phyloP scores from a whole-genome alignment of 108 stramenopile species.

The Pseudonitzschia delicatissima region DNA sequence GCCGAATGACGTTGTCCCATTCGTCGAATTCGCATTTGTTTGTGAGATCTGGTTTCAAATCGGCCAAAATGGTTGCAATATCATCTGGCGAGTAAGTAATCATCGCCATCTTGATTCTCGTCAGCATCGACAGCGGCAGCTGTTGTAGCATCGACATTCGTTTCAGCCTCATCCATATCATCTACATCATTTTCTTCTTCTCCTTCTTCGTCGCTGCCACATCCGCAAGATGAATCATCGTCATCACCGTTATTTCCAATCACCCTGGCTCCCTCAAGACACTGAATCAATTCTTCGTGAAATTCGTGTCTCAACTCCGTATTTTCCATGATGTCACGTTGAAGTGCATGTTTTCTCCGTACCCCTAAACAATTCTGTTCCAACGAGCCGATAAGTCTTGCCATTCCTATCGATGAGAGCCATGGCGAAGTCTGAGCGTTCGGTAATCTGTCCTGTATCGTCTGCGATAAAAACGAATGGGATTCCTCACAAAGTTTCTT shows the following conservation, averaged over 20 bases:
- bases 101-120: no score
- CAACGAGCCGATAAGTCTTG: slow-evolving; percentile 48
- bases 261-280: slow-evolving; percentile 48
- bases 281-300: slow-evolving; percentile 40
- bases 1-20: slow-evolving; percentile 53
- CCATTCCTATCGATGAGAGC: slow-evolving; percentile 39
- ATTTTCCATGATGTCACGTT: slow-evolving; percentile 39
- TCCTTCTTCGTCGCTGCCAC: slow-evolving; percentile 7
- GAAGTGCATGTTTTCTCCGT: slow-evolving; percentile 46
- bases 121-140: slow-evolving; percentile 10
- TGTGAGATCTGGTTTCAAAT: slow-evolving; percentile 15
- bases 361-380: slow-evolving; percentile 66
- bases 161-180: slow-evolving; percentile 8
- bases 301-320: slow-evolving; percentile 26
- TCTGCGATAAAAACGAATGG: slow-evolving; percentile 29
- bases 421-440: slow-evolving; percentile 12
- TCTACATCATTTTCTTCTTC: slow-evolving; percentile 11
- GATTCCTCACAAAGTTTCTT: slow-evolving; percentile 45
- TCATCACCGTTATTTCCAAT: slow-evolving; percentile 46
- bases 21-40: slow-evolving; percentile 43
- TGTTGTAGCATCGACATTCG: slow-evolving; percentile 4
- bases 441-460: not conserved
- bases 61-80: slow-evolving; percentile 46
- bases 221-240: slow-evolving; percentile 13
- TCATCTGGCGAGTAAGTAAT: slow-evolving; percentile 50